Evolutionary conservation across 257 asterid genomes (phyloP).

Genomic region (Solanum lycopersicoides): DNA sequence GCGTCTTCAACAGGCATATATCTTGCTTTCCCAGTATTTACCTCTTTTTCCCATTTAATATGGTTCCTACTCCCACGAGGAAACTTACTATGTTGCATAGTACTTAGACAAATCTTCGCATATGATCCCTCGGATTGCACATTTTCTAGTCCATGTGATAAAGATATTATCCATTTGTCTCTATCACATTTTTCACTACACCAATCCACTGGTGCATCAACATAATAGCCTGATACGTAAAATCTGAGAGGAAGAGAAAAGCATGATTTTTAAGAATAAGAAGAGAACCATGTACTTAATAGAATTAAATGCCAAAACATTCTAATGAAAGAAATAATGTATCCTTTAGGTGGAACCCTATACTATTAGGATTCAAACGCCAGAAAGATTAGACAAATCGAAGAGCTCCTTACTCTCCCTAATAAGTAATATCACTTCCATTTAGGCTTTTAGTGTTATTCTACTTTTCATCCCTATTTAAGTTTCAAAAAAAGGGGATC

Average conservation of each 20-base stretch:
- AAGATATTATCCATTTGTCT: not conserved
- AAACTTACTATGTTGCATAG: no score
- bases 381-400: no score
- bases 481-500: not conserved
- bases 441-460: no score
- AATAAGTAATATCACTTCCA: no score
- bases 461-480: no score
- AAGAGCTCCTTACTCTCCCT: no score
- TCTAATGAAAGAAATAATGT: no score
- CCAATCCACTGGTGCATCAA: slow-evolving; percentile 22
- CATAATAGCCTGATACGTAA: slow-evolving; percentile 21
- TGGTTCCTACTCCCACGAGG: not conserved
- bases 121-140: not conserved
- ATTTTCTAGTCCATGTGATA: slow-evolving; percentile 2
- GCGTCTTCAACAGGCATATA: no score
- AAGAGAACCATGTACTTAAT: not conserved
- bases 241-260: slow-evolving; percentile 24
- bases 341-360: no score
- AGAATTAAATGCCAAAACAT: no score
- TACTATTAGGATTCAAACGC: no score
- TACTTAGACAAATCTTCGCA: not conserved
- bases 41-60: not conserved
- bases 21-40: no score
- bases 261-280: not conserved
- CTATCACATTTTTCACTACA: slow-evolving; percentile 32